A percentile compares a stretch with the other conserved stretches of the same genome.
These are phyloP conservation scores for Tylopilus balloui DNA, from an alignment of 768 basidiomycete species.

Conservation along the genomic window DNA sequence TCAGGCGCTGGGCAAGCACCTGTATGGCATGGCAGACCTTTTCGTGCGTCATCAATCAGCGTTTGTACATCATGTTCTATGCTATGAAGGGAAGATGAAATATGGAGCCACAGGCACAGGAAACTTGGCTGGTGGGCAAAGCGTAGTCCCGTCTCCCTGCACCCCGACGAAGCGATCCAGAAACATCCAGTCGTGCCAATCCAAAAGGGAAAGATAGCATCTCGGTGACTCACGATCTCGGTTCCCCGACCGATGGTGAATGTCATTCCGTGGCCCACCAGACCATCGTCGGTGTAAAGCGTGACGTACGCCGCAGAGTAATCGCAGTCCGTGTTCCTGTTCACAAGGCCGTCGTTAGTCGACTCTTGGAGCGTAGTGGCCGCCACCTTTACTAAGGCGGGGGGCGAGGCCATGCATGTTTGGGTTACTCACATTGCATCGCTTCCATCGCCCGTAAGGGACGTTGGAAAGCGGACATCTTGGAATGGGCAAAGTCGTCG, in stretches of 20 bases:
- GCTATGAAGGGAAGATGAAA: neutral
- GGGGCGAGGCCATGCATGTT: too few relatives aligned
- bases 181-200: too few relatives aligned
- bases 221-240: slow-evolving; percentile 59
- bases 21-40: slow-evolving; percentile 76
- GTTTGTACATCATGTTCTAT: neutral
- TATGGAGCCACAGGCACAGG: neutral
- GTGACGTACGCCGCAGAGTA: slow-evolving; percentile 89
- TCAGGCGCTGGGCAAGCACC: slow-evolving; percentile 71
- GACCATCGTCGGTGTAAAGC: slow-evolving; percentile 56
- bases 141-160: neutral
- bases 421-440: slow-evolving; percentile 67
- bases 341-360: neutral
- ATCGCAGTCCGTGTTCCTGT: slow-evolving; percentile 89
- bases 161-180: neutral
- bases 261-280: slow-evolving; percentile 84
- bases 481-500: neutral
- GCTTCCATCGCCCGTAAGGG: slow-evolving; percentile 85
- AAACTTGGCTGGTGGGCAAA: neutral
- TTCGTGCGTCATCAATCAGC: neutral
- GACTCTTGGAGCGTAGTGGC: neutral
- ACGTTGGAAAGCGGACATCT: slow-evolving; percentile 91
- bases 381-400: neutral
- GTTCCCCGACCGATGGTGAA: slow-evolving; percentile 92
- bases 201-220: neutral